Base-by-base conservation (phyloP, 345 rosid species). In the Camelina hispida region DNA sequence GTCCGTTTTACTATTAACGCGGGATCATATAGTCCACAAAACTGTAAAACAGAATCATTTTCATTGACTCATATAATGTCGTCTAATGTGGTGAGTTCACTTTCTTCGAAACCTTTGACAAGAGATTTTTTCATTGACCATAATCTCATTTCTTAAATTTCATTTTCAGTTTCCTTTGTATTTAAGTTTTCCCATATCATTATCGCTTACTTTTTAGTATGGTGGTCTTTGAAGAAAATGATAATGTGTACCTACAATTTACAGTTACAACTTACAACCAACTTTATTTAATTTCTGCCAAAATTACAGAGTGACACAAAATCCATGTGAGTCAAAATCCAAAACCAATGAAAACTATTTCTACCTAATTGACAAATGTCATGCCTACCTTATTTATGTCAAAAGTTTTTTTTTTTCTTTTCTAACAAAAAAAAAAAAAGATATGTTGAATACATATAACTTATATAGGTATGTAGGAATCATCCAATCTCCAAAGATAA, bases 321-420 rank as follows among this genome's bases (percentile, higher is more conserved):
- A 37, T 74, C 32, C 66, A 15, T 37, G 72, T 74, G 72, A 66
- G 40, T 58, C 67, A 58, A 66, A 37, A 22, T 47, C 22, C 20
- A 34, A 57, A 5, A 58, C 53, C 53, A 66, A 74, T 72, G 34
- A 40, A 16, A 46, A 47, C 17, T 16, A 47, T 37, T 52, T 37
- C 35, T 17, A 42, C 42, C 37, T 30, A 53, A 38, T 12, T 14
- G 34, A 8, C 5, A 40, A 22, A 35, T 47, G 58, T 59, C 37
- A 59, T 35, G 5, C 68, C 75, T 50, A 7, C 10, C 17, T 2
- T 61, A 35, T 48, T 34, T 18, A 60, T 48, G 50, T 35, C 14
- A 20, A 43, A 12, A 20, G 4, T 9, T 1, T 34, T 22, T 7
- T 15, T 1, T 34, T 22, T 22, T 38, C 1, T 22, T 68, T 12